Evolutionary conservation across 495 filamentous ascomycete genomes (phyloP).

Genomic region (Penicillium coffeae): DNA sequence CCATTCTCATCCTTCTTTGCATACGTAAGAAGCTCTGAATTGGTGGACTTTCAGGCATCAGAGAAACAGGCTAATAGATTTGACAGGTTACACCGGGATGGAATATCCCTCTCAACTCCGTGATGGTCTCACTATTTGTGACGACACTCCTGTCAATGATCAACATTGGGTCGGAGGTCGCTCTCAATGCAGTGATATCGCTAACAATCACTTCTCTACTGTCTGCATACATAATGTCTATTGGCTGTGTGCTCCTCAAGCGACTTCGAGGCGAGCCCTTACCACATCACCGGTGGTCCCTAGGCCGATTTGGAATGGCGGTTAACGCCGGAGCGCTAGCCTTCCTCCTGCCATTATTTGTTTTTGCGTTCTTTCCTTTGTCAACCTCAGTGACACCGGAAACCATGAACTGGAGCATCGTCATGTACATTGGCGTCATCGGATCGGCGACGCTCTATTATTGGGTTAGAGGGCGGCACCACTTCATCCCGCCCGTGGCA

Average conservation of each 20-base stretch:
- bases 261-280: constrained; percentile 39
- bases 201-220: constrained; percentile 38
- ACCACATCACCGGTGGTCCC: constrained; percentile 43
- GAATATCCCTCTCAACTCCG: constrained; percentile 51
- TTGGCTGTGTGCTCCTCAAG: constrained; percentile 45
- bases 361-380: constrained; percentile 53
- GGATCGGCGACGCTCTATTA: constrained; percentile 46
- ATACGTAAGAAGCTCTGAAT: constrained; percentile 31
- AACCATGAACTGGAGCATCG: constrained; percentile 49
- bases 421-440: constrained; percentile 45
- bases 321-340: constrained; percentile 41
- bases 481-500: constrained; percentile 44
- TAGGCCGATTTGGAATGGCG: constrained; percentile 46
- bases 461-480: constrained; percentile 33
- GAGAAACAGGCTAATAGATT: constrained; percentile 3
- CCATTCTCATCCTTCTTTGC: constrained; percentile 48
- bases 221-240: constrained; percentile 50
- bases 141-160: constrained; percentile 49
- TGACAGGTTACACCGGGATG: constrained; percentile 44
- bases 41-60: too few relatives aligned
- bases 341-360: constrained; percentile 45
- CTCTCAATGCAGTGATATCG: constrained; percentile 46
- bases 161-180: constrained; percentile 49
- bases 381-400: constrained; percentile 33
- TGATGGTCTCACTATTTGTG: constrained; percentile 42